These are phyloP conservation scores for Onygenales sp. DNA, from an alignment of 2,329 filamentous ascomycete genomes.

Conservation along the genomic window DNA sequence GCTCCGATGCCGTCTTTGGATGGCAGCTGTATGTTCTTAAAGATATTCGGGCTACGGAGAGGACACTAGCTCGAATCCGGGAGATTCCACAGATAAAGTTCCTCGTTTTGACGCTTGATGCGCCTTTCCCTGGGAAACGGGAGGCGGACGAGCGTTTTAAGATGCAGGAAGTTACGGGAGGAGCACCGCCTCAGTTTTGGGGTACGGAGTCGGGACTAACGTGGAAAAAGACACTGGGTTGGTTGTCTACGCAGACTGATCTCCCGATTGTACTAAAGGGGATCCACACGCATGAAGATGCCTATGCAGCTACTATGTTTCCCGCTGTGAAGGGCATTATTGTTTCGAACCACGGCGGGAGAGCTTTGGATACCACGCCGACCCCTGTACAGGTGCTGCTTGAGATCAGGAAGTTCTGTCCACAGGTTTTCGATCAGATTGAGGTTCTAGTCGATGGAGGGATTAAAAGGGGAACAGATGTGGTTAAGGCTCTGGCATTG, in stretches of 20 bases:
- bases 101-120: conserved; percentile 80
- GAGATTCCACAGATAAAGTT: conserved; percentile 67
- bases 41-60: conserved; percentile 69
- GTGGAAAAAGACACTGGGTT: conserved; percentile 29
- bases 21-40: conserved; percentile 94
- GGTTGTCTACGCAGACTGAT: conserved; percentile 4
- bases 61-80: conserved; percentile 68
- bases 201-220: conserved; percentile 31
- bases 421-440: conserved; percentile 49
- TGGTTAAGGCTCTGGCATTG: conserved; percentile 57
- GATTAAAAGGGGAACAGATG: conserved; percentile 54
- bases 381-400: conserved; percentile 51
- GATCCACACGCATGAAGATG: conserved; percentile 42
- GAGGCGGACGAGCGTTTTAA: conserved; percentile 69
- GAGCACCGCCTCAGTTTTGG: conserved; percentile 34
- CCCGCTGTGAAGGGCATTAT: conserved; percentile 37
- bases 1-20: conserved; percentile 68
- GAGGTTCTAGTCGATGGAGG: conserved; percentile 59
- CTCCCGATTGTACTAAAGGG: conserved; percentile 30
- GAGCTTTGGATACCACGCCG: conserved; percentile 35
- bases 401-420: conserved; percentile 53
- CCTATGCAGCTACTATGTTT: conserved; percentile 22
- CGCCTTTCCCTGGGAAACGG: conserved; percentile 81
- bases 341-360: conserved; percentile 26
- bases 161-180: conserved; percentile 47